Conservation (phyloP, 75 land plant species). For the Chamaecyparis obtusa region DNA sequence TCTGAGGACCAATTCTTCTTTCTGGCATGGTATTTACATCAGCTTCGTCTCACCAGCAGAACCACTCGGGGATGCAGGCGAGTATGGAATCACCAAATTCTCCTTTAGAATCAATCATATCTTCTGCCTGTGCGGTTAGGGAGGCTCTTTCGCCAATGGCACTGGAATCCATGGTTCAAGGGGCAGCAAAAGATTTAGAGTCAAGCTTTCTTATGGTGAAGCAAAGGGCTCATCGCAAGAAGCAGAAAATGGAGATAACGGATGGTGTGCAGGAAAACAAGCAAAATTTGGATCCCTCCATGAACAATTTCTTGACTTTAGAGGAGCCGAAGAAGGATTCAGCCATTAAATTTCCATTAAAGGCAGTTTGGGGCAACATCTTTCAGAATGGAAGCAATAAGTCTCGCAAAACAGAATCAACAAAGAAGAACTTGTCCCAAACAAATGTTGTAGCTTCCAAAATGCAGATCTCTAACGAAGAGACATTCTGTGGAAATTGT, state of each 20-base stretch:
- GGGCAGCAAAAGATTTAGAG: constrained; percentile 39
- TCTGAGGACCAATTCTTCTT: not conserved
- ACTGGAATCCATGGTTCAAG: constrained; percentile 27
- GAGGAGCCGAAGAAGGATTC: constrained; percentile 6
- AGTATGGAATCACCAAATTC: not conserved
- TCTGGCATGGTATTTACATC: not conserved
- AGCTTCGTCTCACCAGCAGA: not conserved
- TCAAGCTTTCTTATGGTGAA: constrained; percentile 1
- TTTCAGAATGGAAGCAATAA: not conserved
- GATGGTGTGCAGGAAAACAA: not conserved
- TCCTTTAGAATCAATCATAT: not conserved
- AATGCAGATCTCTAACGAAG: constrained; percentile 5
- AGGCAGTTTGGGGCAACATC: not conserved
- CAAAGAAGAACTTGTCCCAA: not conserved
- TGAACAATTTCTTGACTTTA: not conserved
- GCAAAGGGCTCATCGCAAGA: not conserved
- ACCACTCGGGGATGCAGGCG: not conserved
- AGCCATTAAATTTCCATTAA: not conserved
- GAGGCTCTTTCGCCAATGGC: constrained; percentile 6
- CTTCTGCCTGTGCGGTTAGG: not conserved
- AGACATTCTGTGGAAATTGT: constrained; percentile 39
- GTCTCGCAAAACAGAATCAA: not conserved
- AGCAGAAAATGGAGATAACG: constrained; percentile 3
- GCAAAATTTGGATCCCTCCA: not conserved
- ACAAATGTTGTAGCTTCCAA: not conserved